These are phyloP conservation scores for Sordariomycetes sp. DNA, from an alignment of 2,329 filamentous ascomycete genomes.

Conservation along the genomic window DNA sequence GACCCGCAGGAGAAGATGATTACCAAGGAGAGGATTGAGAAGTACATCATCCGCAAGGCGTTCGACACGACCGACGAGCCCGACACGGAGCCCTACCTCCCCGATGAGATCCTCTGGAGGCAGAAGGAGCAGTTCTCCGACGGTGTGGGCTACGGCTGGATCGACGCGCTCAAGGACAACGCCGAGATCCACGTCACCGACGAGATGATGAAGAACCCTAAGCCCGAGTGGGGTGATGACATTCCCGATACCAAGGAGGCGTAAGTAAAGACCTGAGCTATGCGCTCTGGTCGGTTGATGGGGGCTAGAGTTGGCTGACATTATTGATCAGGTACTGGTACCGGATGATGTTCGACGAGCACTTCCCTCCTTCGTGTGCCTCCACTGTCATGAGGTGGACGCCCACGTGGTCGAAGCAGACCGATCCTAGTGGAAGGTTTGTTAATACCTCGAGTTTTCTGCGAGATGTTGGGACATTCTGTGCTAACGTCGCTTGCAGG, in stretches of 20 bases:
- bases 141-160: constrained; percentile 98
- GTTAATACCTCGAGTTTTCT: constrained; percentile 6
- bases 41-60: constrained; percentile 95
- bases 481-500: constrained; percentile 24
- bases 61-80: constrained; percentile 90
- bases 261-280: constrained; percentile 30
- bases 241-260: constrained; percentile 95
- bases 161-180: constrained; percentile 90
- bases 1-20: constrained; percentile 96
- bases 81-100: constrained; percentile 72
- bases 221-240: constrained; percentile 87
- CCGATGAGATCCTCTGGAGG: constrained; percentile 88
- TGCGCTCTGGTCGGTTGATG: not conserved
- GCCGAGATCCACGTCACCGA: constrained; percentile 83
- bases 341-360: constrained; percentile 95
- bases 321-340: constrained; percentile 71
- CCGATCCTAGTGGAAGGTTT: constrained; percentile 84
- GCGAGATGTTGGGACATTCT: not conserved
- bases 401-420: constrained; percentile 94
- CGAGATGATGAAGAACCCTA: constrained; percentile 97
- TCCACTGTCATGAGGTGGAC: constrained; percentile 93
- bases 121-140: constrained; percentile 99
- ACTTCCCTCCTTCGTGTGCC: constrained; percentile 86
- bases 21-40: constrained; percentile 78
- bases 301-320: constrained; percentile 11